A percentile compares a stretch with the other conserved stretches of the same genome.
phyloP scores from a whole-genome alignment of 192 early-diverging fungal genomes.

The Phlyctochytrium arcticum region DNA sequence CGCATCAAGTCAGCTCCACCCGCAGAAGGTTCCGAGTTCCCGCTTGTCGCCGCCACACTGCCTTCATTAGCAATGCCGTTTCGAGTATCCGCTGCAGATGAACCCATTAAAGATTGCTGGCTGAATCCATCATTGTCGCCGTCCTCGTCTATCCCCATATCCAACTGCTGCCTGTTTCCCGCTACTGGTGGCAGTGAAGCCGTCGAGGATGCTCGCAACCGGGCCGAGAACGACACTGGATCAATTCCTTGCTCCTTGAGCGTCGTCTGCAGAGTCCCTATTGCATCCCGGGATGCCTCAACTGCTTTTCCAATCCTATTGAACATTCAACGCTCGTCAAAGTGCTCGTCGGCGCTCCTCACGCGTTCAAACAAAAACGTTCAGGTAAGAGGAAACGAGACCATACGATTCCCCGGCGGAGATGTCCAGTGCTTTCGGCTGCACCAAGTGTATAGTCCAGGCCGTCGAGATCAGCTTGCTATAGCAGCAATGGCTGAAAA shows the following conservation, averaged over 20 bases:
- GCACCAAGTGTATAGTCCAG: no score
- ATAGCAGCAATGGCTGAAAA: no score
- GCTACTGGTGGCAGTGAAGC: not conserved
- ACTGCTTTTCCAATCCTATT: slow-evolving; percentile 16
- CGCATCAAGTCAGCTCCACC: slow-evolving; percentile 21
- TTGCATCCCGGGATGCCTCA: slow-evolving; percentile 21
- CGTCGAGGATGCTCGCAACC: not conserved
- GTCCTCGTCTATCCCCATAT: not conserved
- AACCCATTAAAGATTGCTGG: not conserved
- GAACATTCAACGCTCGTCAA: no score
- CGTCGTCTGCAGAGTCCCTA: slow-evolving; percentile 14
- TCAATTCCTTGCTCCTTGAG: slow-evolving; percentile 4
- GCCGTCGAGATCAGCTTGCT: no score
- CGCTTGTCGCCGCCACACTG: no score
- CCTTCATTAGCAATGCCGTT: not conserved
- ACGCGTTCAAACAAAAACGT: no score
- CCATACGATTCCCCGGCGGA: no score
- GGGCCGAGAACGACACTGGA: not conserved
- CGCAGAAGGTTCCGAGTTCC: no score
- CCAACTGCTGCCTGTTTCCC: no score
- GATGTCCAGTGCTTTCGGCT: no score
- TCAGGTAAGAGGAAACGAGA: no score
- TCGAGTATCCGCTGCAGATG: not conserved
- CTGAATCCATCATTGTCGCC: not conserved
- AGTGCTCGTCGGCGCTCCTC: no score